phyloP scores from a whole-genome alignment of 805 yeast genomes.

The Yarrowia alimentaria region DNA sequence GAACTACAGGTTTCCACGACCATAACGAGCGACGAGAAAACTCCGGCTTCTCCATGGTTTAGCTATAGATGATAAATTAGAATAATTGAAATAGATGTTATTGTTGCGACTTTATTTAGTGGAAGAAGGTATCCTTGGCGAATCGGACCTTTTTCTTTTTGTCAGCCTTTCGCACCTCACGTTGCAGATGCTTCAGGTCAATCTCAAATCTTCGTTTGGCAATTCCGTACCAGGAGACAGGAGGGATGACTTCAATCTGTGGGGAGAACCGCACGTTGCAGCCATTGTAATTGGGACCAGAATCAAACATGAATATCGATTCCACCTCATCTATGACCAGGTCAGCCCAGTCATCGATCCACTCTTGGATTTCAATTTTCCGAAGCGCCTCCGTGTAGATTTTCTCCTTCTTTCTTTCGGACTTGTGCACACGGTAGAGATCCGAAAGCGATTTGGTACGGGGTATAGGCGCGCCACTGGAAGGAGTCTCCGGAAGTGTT shows the following conservation, averaged over 20 bases:
- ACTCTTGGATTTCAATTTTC: conserved; percentile 13
- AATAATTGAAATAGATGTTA: conserved; percentile 4
- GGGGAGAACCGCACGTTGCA: conserved; percentile 16
- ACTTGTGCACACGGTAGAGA: conserved; percentile 13
- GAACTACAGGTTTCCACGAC: conserved; percentile 19
- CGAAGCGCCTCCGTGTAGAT: conserved; percentile 1
- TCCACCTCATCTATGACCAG: conserved; percentile 8
- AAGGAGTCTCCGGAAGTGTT: background rate
- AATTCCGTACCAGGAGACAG: background rate
- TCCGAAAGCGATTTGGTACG: conserved; percentile 2
- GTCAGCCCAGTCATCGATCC: conserved; percentile 22
- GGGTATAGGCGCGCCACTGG: conserved; percentile 6
- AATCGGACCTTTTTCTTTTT: conserved; percentile 22
- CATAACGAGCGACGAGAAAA: conserved; percentile 2
- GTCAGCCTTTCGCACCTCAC: background rate
- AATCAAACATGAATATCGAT: background rate
- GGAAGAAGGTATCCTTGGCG: conserved; percentile 1
- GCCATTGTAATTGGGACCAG: conserved; percentile 11
- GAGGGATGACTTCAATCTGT: background rate
- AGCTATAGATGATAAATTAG: background rate
- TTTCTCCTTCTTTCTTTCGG: conserved; percentile 1
- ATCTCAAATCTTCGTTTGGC: background rate
- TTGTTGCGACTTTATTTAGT: too few species aligned
- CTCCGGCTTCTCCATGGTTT: conserved; percentile 22
- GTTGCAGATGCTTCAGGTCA: background rate